Percentiles rank a stretch among this genome's conserved stretches.
Evolutionary conservation across 345 rosid species (phyloP).

Genomic region (Psidium friedrichsthalianum): DNA sequence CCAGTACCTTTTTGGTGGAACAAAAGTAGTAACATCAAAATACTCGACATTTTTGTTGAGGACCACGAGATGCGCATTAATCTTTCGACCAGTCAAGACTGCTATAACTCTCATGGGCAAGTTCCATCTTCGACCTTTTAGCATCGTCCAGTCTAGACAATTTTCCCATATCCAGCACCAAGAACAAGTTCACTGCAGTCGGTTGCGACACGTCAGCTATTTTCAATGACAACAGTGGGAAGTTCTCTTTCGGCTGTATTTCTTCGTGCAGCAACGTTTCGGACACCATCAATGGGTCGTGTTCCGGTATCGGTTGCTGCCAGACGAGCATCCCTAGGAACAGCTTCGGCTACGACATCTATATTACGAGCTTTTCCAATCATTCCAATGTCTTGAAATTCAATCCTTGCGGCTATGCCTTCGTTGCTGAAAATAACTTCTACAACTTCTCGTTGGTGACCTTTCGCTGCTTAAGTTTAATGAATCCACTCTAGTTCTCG

Average conservation of each 20-base stretch:
- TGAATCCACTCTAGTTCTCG: too few relatives aligned
- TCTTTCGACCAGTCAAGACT: background rate
- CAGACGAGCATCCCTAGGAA: background rate
- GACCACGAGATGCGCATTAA: too few relatives aligned
- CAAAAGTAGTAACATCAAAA: too few relatives aligned
- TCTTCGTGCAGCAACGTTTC: background rate
- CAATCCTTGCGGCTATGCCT: constrained; percentile 17
- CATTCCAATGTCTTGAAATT: background rate
- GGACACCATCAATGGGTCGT: background rate
- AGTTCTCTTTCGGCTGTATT: background rate
- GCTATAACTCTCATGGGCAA: background rate
- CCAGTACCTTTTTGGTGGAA: too few relatives aligned
- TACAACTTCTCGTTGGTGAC: too few relatives aligned
- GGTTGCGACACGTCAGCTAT: background rate
- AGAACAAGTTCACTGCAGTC: background rate
- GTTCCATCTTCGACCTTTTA: background rate
- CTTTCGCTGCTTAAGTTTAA: too few relatives aligned
- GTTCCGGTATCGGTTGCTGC: constrained; percentile 13
- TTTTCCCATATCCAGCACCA: constrained; percentile 1
- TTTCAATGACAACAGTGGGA: background rate
- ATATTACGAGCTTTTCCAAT: background rate
- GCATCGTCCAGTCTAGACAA: background rate
- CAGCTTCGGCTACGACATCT: background rate
- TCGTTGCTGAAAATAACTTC: background rate
- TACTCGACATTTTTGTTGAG: too few relatives aligned